phyloP scores from a whole-genome alignment of 257 asterid genomes.

The Striga asiatica region DNA sequence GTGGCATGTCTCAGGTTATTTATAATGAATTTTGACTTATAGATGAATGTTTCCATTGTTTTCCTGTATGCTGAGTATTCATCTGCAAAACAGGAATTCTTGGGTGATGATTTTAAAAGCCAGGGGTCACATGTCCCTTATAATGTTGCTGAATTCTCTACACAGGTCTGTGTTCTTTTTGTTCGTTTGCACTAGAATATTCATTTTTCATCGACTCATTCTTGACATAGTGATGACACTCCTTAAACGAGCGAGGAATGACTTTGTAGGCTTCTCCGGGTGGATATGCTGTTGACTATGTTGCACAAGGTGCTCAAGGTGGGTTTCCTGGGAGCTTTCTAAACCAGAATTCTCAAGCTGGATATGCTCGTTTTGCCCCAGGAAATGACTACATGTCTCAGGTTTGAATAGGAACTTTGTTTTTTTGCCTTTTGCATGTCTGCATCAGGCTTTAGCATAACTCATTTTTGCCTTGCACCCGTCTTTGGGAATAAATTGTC shows the following conservation, averaged over 20 bases:
- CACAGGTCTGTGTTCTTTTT: conserved; percentile 49
- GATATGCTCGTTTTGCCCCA: conserved; percentile 70
- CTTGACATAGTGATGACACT: not conserved
- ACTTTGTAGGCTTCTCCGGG: conserved; percentile 92
- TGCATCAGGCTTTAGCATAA: too few species aligned
- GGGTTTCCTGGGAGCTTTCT: conserved; percentile 79
- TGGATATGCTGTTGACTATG: conserved; percentile 76
- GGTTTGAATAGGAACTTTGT: conserved; percentile 33
- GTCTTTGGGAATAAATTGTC: too few species aligned
- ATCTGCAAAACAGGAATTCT: conserved; percentile 51
- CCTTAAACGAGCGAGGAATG: not conserved
- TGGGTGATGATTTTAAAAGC: conserved; percentile 90
- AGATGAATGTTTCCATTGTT: not conserved
- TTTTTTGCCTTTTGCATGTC: not conserved
- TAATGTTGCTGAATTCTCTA: conserved; percentile 69
- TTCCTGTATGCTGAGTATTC: conserved; percentile 10
- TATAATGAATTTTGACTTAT: not conserved
- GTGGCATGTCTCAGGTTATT: conserved; percentile 92
- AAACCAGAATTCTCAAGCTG: conserved; percentile 86
- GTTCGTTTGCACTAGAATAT: not conserved
- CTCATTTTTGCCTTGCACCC: too few species aligned
- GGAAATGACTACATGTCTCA: conserved; percentile 99
- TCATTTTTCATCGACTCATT: not conserved
- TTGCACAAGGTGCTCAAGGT: conserved; percentile 77
- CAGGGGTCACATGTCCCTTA: conserved; percentile 97